These are phyloP conservation scores for Lumnitzera littorea DNA, from an alignment of 345 rosid species.

Conservation along the genomic window DNA sequence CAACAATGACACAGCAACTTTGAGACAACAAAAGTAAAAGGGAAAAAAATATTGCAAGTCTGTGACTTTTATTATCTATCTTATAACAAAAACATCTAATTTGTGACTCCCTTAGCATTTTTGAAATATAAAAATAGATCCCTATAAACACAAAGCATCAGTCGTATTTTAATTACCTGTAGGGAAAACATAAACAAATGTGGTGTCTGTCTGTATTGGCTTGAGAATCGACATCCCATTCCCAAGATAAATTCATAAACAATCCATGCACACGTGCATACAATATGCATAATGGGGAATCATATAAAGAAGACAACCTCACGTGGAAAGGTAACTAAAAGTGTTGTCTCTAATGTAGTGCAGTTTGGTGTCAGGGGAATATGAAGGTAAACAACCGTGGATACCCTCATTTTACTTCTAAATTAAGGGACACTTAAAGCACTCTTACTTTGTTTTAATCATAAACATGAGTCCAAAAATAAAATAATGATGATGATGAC, in stretches of 20 bases:
- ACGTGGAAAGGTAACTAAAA: constrained; percentile 38
- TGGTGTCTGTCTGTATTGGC: constrained; percentile 9
- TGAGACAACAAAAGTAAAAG: no score
- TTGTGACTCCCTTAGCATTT: no score
- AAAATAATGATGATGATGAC: no score
- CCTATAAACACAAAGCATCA: no score
- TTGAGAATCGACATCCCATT: constrained; percentile 14
- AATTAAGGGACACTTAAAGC: constrained; percentile 6
- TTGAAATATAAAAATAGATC: no score
- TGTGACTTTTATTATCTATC: no score
- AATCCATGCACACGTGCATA: constrained; percentile 38
- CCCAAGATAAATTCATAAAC: constrained; percentile 18
- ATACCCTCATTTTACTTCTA: constrained; percentile 27
- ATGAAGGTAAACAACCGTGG: constrained; percentile 36
- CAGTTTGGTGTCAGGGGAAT: constrained; percentile 27
- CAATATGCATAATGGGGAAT: constrained; percentile 16
- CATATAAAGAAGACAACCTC: constrained; percentile 24
- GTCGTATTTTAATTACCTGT: background rate
- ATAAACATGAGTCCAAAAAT: no score
- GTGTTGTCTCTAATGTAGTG: constrained; percentile 35
- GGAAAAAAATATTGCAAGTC: no score
- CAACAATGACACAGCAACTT: no score
- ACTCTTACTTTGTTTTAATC: no score
- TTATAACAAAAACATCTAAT: no score
- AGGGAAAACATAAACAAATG: constrained; percentile 2